Conservation (phyloP, 2,329 filamentous ascomycete genomes). For the Cytospora leucostoma region DNA sequence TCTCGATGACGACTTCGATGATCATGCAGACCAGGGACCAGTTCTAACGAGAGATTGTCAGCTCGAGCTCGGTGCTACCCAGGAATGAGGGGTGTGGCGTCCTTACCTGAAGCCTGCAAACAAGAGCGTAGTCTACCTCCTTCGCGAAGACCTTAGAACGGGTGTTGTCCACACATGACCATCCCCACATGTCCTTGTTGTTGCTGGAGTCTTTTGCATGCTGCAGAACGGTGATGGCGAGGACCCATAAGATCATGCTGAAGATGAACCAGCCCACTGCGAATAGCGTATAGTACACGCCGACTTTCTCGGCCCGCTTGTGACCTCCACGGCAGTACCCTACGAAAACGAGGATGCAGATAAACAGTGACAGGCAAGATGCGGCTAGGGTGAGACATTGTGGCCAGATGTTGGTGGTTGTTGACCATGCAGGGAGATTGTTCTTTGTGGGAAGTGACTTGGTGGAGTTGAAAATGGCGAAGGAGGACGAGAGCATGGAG, state of each 20-base stretch:
- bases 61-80: neutral
- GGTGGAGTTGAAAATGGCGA: conserved; percentile 91
- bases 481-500: conserved; percentile 83
- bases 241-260: conserved; percentile 88
- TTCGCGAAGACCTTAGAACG: conserved; percentile 75
- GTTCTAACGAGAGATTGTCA: conserved; percentile 60
- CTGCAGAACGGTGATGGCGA: conserved; percentile 83
- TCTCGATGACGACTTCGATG: conserved; percentile 92
- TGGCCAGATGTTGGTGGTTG: conserved; percentile 80
- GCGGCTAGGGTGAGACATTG: conserved; percentile 81
- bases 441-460: conserved; percentile 73
- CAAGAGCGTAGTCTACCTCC: conserved; percentile 82
- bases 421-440: conserved; percentile 81
- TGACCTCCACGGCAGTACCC: conserved; percentile 90
- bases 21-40: conserved; percentile 96
- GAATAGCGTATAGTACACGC: conserved; percentile 94
- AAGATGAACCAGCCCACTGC: conserved; percentile 92
- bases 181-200: conserved; percentile 94
- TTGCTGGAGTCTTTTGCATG: conserved; percentile 70
- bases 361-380: conserved; percentile 75
- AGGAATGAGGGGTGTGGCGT: neutral
- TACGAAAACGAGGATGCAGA: conserved; percentile 78
- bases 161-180: conserved; percentile 91
- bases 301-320: conserved; percentile 84
- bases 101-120: conserved; percentile 82